Evolutionary conservation across 2,329 filamentous ascomycete species (phyloP).

Genomic region (Colletotrichum magnum): DNA sequence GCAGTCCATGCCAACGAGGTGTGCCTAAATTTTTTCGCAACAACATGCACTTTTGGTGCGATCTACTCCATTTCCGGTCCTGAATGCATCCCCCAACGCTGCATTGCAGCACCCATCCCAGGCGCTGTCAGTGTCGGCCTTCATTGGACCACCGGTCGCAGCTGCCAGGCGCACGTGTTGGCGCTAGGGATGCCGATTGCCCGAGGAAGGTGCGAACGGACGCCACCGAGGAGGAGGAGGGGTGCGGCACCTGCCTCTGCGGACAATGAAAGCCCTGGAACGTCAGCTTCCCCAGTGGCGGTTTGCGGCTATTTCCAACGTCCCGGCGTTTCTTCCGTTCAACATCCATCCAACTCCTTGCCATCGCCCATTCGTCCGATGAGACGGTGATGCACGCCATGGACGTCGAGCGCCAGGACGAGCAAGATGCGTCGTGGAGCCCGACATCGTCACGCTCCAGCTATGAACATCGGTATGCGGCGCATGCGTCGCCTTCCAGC

Average conservation of each 20-base stretch:
- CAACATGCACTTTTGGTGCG: too few relatives aligned
- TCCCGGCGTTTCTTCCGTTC: neutral
- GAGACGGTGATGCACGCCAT: conserved; percentile 14
- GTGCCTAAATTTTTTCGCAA: too few relatives aligned
- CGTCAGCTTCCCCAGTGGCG: neutral
- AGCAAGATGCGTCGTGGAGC: conserved; percentile 1
- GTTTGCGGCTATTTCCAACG: conserved; percentile 6
- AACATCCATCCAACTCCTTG: neutral
- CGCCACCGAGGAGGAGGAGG: neutral
- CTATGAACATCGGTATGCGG: neutral
- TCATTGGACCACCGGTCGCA: neutral
- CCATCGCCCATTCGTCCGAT: neutral
- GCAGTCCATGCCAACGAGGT: too few relatives aligned
- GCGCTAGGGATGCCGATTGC: conserved; percentile 11
- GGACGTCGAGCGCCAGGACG: conserved; percentile 24
- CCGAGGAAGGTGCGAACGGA: neutral
- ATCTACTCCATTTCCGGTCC: too few relatives aligned
- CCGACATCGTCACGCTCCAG: neutral
- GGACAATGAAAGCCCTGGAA: neutral
- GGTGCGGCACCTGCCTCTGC: neutral
- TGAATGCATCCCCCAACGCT: too few relatives aligned
- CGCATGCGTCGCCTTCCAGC: neutral
- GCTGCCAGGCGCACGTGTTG: conserved; percentile 10
- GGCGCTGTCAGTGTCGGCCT: neutral
- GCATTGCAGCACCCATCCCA: too few relatives aligned